Conservation (phyloP, 352 stramenopile genomes). For the Globisporangium camurandrum region DNA sequence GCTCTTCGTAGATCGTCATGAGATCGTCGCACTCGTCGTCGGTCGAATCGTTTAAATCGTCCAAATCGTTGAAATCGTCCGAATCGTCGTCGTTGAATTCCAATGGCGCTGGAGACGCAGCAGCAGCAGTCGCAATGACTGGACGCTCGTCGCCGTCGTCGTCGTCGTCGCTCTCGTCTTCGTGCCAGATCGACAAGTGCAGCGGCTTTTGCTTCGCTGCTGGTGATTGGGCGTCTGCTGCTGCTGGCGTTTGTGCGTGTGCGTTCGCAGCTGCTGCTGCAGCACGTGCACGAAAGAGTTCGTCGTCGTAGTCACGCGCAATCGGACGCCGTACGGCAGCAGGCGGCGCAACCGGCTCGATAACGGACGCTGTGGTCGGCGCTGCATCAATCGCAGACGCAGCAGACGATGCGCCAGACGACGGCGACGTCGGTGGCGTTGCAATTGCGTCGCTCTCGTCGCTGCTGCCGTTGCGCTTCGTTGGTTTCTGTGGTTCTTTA, state of each 20-base stretch:
- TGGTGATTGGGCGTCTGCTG: too few relatives aligned
- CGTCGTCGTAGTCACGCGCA: constrained; percentile 7
- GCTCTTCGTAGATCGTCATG: background rate
- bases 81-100: constrained; percentile 6
- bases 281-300: background rate
- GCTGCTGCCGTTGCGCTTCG: constrained; percentile 6
- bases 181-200: constrained; percentile 9
- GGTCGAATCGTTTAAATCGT: background rate
- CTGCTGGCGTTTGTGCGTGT: background rate
- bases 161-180: constrained; percentile 9
- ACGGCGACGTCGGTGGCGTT: constrained; percentile 12
- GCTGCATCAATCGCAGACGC: background rate
- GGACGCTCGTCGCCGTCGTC: constrained; percentile 1
- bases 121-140: background rate
- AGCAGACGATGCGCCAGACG: constrained; percentile 4
- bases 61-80: background rate
- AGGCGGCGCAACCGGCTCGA: constrained; percentile 1
- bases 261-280: background rate
- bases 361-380: too few relatives aligned
- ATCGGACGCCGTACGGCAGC: constrained; percentile 1
- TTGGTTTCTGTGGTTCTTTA: background rate
- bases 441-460: constrained; percentile 9
- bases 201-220: too few relatives aligned
- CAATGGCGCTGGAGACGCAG: constrained; percentile 1
- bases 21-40: background rate